A percentile compares a stretch with the other conserved stretches of the same genome.
phyloP scores from a whole-genome alignment of 1,139 yeast species.

The Sugiyamaella neomexicana region DNA sequence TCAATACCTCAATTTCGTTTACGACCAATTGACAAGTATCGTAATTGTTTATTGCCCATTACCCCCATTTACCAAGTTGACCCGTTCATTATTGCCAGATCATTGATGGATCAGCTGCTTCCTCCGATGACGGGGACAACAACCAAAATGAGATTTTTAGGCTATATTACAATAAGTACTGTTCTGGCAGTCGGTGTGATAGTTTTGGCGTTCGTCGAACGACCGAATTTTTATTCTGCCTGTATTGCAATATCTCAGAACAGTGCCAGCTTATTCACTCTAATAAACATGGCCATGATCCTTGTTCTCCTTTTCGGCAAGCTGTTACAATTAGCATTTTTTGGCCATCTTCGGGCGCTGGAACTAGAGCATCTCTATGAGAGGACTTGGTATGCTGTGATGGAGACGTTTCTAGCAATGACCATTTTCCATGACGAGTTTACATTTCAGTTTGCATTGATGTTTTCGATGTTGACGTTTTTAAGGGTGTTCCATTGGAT shows the following conservation, averaged over 20 bases:
- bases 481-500: slow-evolving; percentile 76
- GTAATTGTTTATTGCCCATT: no score
- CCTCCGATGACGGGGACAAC: slow-evolving; percentile 13
- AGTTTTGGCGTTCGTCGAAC: slow-evolving; percentile 38
- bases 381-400: slow-evolving; percentile 61
- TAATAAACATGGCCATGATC: slow-evolving; percentile 48
- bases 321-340: slow-evolving; percentile 52
- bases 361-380: slow-evolving; percentile 81
- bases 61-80: no score
- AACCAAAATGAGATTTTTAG: slow-evolving; percentile 30
- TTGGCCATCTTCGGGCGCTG: slow-evolving; percentile 72
- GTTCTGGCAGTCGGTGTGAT: slow-evolving; percentile 39
- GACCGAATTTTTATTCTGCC: slow-evolving; percentile 50
- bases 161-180: slow-evolving; percentile 32
- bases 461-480: slow-evolving; percentile 48
- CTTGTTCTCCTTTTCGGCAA: slow-evolving; percentile 47
- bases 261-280: slow-evolving; percentile 43
- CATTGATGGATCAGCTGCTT: no score
- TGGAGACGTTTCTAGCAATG: slow-evolving; percentile 64
- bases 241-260: slow-evolving; percentile 49
- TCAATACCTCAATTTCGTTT: no score
- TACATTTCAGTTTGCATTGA: slow-evolving; percentile 47
- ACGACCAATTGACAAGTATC: no score
- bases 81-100: neutral
- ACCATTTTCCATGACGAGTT: slow-evolving; percentile 60